Conservation (phyloP, 2,329 filamentous ascomycete species). For the Sphaerulina populicola region DNA sequence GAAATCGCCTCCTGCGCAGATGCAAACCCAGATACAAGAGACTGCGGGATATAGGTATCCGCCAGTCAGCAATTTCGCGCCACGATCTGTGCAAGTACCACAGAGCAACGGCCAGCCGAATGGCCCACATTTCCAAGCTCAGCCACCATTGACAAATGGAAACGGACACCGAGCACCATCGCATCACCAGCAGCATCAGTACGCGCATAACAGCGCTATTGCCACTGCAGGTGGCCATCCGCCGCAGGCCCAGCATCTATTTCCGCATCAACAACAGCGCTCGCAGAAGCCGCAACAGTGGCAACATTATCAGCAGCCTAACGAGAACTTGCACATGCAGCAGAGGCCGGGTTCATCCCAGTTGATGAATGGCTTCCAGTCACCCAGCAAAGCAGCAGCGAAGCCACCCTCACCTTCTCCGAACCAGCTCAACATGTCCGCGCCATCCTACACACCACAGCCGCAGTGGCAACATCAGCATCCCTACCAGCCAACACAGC, state of each 20-base stretch:
- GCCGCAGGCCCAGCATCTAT: conserved; percentile 8
- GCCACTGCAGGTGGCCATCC: conserved; percentile 25
- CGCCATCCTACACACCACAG: neutral
- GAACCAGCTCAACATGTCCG: neutral
- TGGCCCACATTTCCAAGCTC: neutral
- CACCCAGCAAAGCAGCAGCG: conserved; percentile 21
- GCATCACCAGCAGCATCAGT: conserved; percentile 29
- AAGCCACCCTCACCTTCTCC: conserved; percentile 13
- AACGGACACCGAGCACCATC: conserved; percentile 14
- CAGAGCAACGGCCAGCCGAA: conserved; percentile 22
- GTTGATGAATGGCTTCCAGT: conserved; percentile 28
- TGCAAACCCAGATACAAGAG: conserved; percentile 25
- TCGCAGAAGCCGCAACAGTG: conserved; percentile 17
- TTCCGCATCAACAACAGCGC: conserved; percentile 5
- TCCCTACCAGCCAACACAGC: conserved; percentile 2
- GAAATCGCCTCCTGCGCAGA: conserved; percentile 40
- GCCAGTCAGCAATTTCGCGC: conserved; percentile 27
- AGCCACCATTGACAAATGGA: conserved; percentile 15
- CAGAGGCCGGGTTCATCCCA: conserved; percentile 22
- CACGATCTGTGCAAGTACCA: conserved; percentile 23
- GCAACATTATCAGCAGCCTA: conserved; percentile 12
- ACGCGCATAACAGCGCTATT: conserved; percentile 30
- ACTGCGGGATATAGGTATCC: conserved; percentile 34
- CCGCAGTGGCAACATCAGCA: neutral
- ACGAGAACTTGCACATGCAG: conserved; percentile 7